phyloP scores from a whole-genome alignment of 208 protist genomes.

The Herpetomonas samuelpessoai region DNA sequence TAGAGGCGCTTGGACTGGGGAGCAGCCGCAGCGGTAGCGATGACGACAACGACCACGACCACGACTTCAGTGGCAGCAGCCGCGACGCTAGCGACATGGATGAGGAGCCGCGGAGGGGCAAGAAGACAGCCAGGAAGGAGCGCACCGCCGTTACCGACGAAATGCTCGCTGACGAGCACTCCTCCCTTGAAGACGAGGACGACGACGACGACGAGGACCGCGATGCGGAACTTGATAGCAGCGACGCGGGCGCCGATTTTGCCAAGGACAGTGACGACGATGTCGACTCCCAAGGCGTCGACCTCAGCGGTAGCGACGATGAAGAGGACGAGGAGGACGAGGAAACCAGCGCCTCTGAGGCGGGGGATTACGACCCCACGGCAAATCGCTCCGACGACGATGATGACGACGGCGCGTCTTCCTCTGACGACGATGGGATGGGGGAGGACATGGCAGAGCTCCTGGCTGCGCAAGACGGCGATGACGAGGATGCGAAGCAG shows the following conservation, averaged over 20 bases:
- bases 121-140: conserved; percentile 4
- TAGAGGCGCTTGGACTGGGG: conserved; percentile 35
- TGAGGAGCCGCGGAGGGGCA: conserved; percentile 7
- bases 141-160: conserved; percentile 1
- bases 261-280: conserved; percentile 34
- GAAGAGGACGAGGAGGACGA: conserved; percentile 2
- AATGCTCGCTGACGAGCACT: conserved; percentile 29
- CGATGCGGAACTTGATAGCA: conserved; percentile 14
- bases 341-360: not conserved
- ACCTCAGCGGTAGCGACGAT: conserved; percentile 9
- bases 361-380: not conserved
- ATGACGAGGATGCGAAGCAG: conserved; percentile 20
- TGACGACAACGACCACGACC: no score
- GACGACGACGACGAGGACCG: conserved; percentile 37
- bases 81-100: conserved; percentile 18
- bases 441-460: conserved; percentile 62
- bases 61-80: conserved; percentile 17
- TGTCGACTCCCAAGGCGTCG: conserved; percentile 19
- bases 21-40: conserved; percentile 7
- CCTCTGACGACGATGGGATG: conserved; percentile 49
- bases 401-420: conserved; percentile 12
- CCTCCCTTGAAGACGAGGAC: conserved; percentile 13
- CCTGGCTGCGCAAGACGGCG: conserved; percentile 25
- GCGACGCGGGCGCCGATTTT: conserved; percentile 20
- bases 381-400: conserved; percentile 8